phyloP scores from a whole-genome alignment of 1,284 basidiomycete species.

The Cutaneotrichosporon spelunceum region DNA sequence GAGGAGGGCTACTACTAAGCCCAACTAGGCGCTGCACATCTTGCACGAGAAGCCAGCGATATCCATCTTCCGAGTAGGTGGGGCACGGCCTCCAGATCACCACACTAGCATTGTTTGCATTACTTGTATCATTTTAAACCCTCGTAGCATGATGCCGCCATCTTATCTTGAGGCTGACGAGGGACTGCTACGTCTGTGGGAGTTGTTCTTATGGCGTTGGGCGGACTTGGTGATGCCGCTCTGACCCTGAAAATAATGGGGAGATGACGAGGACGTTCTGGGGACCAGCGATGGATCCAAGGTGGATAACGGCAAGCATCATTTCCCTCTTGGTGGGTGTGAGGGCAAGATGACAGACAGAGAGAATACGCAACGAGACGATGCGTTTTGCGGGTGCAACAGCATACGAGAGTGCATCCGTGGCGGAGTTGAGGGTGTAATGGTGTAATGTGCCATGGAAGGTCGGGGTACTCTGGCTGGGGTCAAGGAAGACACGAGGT shows the following conservation, averaged over 20 bases:
- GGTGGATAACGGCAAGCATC: background rate
- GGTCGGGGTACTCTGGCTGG: background rate
- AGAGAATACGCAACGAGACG: background rate
- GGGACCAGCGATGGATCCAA: background rate
- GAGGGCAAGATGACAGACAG: background rate
- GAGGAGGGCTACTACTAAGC: conserved; percentile 3
- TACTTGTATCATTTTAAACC: background rate
- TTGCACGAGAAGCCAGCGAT: background rate
- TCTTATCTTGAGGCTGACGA: no score
- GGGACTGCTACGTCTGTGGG: no score
- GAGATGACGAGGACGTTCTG: background rate
- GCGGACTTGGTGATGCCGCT: no score
- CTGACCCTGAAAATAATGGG: no score
- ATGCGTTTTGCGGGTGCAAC: background rate
- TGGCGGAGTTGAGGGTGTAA: no score
- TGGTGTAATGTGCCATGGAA: background rate
- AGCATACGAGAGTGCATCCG: no score
- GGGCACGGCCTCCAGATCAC: background rate
- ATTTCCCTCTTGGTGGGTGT: background rate
- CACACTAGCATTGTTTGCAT: conserved; percentile 1
- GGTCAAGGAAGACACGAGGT: no score
- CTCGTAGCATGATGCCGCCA: no score
- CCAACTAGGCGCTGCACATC: background rate
- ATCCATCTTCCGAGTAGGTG: background rate
- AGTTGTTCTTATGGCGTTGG: no score